Base-by-base conservation (phyloP, 805 yeast species). In the Barnettozyma salicaria region DNA sequence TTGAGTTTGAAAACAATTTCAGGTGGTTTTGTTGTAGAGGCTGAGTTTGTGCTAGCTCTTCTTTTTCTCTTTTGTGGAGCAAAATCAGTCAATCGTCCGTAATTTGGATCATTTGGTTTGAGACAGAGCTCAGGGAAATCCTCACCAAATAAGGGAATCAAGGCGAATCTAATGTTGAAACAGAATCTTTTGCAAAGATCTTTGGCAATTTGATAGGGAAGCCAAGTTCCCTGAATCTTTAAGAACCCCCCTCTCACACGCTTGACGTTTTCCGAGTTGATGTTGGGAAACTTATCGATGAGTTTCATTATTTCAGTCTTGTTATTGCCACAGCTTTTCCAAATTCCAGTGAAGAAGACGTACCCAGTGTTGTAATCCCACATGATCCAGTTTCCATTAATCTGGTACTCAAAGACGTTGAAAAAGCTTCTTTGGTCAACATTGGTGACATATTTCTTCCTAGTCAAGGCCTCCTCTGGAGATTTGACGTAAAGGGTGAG, bases 161-260 rank as follows among this genome's bases (percentile, higher is more conserved):
- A 62, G 16, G 83, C 75, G 55, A 66, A 82, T 40, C 96, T 66
- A 30, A 88, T 81, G 39, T 78, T 76, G 58, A 73, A 87, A 61
- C 95, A 84, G 50, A 87, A 83, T 35, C 81, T 72, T 23, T 74
- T 58, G 4, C 95, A 90, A 36, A 88, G 63, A 22, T 72, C 61
- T 42, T 68, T 69, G 18, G 94, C 87, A 34, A 83, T 65, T 8
- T 70, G 72, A 52, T 61, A 80, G 2, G 95, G 90, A 27, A 87
- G 61, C 96, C 96, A 89, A 7, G 96, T 86, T 4, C 97, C 97
- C 62, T 88, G 97, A 47, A 89, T 86, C 64, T 87, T 87, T 46
- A 88, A 70, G 51, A 77, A 86, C 3, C 96, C 97, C 32, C 97
- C 97, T 38, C 96, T 66, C 12, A 88, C 86, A 34, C 96, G 72